Percentiles rank a stretch among this genome's conserved stretches.
Conservation (phyloP, 2,329 filamentous ascomycete genomes). For the Paraphoma chrysanthemicola region DNA sequence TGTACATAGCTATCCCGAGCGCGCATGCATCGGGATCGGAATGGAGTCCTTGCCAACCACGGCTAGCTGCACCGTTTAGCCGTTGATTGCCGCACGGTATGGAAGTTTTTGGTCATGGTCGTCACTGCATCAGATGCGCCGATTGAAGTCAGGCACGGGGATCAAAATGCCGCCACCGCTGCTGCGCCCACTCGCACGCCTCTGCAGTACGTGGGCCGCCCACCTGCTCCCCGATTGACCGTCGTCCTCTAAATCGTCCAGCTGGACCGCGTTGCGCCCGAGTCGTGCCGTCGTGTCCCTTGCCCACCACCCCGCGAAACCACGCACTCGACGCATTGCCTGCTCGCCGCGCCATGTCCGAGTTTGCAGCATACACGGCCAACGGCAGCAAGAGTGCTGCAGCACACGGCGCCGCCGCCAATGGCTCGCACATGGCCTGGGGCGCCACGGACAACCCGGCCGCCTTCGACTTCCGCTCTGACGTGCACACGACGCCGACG, state of each 20-base stretch:
- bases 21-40: background rate
- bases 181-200: constrained; percentile 20
- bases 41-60: constrained; percentile 2
- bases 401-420: constrained; percentile 2
- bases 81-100: constrained; percentile 10
- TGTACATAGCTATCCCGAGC: no score
- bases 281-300: constrained; percentile 8
- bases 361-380: constrained; percentile 38
- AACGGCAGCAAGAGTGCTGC: constrained; percentile 27
- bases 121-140: constrained; percentile 5
- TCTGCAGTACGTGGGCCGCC: constrained; percentile 40
- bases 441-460: constrained; percentile 57
- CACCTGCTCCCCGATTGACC: constrained; percentile 31
- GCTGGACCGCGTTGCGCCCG: constrained; percentile 13
- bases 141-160: constrained; percentile 5
- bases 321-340: constrained; percentile 24
- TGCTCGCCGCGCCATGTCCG: constrained; percentile 34
- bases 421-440: constrained; percentile 37
- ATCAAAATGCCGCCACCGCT: constrained; percentile 34
- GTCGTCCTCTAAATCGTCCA: constrained; percentile 28
- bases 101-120: constrained; percentile 9
- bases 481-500: constrained; percentile 47
- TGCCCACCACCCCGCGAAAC: constrained; percentile 13
- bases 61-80: constrained; percentile 1
- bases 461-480: constrained; percentile 63